Evolutionary conservation across 2,329 filamentous ascomycete genomes (phyloP).

Genomic region (Fusarium sp.): DNA sequence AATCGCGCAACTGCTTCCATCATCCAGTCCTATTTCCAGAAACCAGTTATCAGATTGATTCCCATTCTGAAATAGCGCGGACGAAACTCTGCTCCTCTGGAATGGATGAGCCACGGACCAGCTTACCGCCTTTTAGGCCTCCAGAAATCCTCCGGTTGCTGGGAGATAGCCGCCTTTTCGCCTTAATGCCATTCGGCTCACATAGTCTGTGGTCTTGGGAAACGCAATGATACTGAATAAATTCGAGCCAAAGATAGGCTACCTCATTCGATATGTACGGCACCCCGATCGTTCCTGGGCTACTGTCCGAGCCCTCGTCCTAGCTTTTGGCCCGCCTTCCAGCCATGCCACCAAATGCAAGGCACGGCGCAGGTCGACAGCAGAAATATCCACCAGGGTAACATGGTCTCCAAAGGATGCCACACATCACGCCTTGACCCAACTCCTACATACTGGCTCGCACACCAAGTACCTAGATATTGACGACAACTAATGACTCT

Average conservation of each 20-base stretch:
- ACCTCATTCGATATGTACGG: constrained; percentile 29
- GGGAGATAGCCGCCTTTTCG: constrained; percentile 16
- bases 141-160: constrained; percentile 20
- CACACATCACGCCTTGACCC: constrained; percentile 31
- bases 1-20: constrained; percentile 28
- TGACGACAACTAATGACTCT: constrained; percentile 36
- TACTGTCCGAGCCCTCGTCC: constrained; percentile 38
- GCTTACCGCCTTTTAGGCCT: constrained; percentile 27
- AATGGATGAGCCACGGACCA: constrained; percentile 28
- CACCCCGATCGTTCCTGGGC: constrained; percentile 45
- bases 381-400: constrained; percentile 41
- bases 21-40: constrained; percentile 23
- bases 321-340: constrained; percentile 43
- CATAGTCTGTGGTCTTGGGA: constrained; percentile 3
- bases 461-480: constrained; percentile 39
- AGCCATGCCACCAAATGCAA: constrained; percentile 51
- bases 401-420: constrained; percentile 37
- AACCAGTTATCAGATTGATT: constrained; percentile 12
- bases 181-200: background rate
- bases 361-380: constrained; percentile 49
- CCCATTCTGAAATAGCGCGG: constrained; percentile 20
- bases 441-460: constrained; percentile 25
- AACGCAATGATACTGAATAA: constrained; percentile 8
- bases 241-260: background rate
- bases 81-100: constrained; percentile 13